phyloP scores from a whole-genome alignment of 2,329 filamentous ascomycete species.

The Epichloe gansuensis region DNA sequence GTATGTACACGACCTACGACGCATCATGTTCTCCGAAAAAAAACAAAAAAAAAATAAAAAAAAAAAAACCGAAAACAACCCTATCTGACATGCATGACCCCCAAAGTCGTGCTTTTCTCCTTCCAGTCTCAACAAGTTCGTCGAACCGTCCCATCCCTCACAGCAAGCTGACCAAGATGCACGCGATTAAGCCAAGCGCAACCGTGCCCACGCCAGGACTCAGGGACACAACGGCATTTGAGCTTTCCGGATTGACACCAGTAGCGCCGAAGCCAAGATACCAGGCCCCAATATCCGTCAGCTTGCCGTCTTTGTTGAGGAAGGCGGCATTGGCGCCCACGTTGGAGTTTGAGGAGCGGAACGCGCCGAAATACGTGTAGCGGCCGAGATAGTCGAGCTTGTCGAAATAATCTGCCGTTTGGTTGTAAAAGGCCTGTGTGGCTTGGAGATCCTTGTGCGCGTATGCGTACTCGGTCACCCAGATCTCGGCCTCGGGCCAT shows the following conservation, averaged over 20 bases:
- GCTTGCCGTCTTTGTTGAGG: constrained; percentile 50
- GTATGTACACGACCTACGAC: too few species aligned
- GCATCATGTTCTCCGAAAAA: too few species aligned
- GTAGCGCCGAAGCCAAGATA: constrained; percentile 50
- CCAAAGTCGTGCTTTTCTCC: too few species aligned
- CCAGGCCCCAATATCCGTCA: constrained; percentile 67
- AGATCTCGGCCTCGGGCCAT: constrained; percentile 50
- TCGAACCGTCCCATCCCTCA: background rate
- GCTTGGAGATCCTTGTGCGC: constrained; percentile 41
- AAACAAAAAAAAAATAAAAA: too few species aligned
- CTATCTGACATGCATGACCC: too few species aligned
- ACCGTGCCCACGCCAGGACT: background rate
- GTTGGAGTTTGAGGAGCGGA: constrained; percentile 56
- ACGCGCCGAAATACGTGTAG: constrained; percentile 67
- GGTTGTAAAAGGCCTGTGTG: constrained; percentile 57
- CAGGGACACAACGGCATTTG: constrained; percentile 1
- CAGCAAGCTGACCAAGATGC: constrained; percentile 3
- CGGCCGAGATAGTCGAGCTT: constrained; percentile 39
- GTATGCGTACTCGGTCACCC: constrained; percentile 68
- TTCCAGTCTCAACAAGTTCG: too few species aligned
- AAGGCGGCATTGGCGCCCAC: constrained; percentile 62
- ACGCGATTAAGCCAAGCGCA: constrained; percentile 1
- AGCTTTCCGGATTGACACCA: constrained; percentile 26
- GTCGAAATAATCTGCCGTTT: constrained; percentile 53
- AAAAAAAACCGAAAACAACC: too few species aligned